A percentile compares a stretch with the other conserved stretches of the same genome.
Conservation (phyloP, 306 rosid species). For the Betula pendula region DNA sequence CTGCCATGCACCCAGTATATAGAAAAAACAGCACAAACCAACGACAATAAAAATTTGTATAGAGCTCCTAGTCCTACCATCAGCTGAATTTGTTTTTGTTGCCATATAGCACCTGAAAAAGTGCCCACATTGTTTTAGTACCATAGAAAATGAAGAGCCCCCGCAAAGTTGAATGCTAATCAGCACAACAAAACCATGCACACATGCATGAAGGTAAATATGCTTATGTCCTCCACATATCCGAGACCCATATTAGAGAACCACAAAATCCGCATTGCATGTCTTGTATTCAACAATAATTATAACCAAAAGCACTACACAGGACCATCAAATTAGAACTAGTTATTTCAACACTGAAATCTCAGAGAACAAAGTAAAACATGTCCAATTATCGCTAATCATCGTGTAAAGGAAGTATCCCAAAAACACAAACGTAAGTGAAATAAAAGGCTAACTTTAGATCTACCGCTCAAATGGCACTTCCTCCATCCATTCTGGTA, state of each 20-base stretch:
- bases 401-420: conserved; percentile 31
- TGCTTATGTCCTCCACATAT: not conserved
- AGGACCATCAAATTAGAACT: not conserved
- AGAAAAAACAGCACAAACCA: conserved; percentile 90
- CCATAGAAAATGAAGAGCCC: conserved; percentile 9
- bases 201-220: not conserved
- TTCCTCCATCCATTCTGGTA: not conserved
- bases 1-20: conserved; percentile 93
- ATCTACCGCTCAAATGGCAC: conserved; percentile 27
- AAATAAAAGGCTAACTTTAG: conserved; percentile 25
- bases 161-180: not conserved
- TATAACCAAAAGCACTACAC: conserved; percentile 5
- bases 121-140: conserved; percentile 4
- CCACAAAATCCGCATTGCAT: conserved; percentile 12
- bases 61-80: conserved; percentile 83
- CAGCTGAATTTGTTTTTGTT: conserved; percentile 52
- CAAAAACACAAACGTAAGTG: not conserved
- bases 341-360: conserved; percentile 2
- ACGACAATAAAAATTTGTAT: conserved; percentile 78
- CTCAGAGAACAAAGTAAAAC: conserved; percentile 14
- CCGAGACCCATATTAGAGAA: conserved; percentile 11
- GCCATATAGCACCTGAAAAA: conserved; percentile 71
- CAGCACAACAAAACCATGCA: not conserved
- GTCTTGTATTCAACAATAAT: not conserved
- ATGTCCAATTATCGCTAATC: conserved; percentile 4